Evolutionary conservation across 257 asterid species (phyloP), one percentile per base, ranked within the genome.

Genomic region (Solanum bulbocastanum): DNA sequence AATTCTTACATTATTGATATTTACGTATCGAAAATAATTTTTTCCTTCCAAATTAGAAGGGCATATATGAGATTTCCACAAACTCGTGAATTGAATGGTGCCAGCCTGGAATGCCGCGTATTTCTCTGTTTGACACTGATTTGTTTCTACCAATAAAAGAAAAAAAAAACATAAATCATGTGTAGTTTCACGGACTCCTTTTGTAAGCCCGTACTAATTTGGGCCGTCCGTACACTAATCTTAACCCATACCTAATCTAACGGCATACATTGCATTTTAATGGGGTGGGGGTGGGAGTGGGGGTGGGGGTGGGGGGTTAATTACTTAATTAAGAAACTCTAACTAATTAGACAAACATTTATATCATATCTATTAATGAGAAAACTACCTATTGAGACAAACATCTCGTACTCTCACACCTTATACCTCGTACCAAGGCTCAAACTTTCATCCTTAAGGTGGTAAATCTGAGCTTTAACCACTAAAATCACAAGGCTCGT

Each of bases 51-150:
- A 65, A 65, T 10, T 65, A 66, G 2, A 71, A 81, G 68, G 85
- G 4, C 15, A 46, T 27, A 25, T 25, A 3, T 9, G 85, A 81
- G 66, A 46, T 27, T 39, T 32, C 37, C 69, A 11, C 3, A 35
- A 20, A 8, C 5, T 18, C 12, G 3, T 79, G 83, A 25, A 83
- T 35, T 85, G 83, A 25, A 88, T 27, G 74, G 62, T 46, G 88
- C 89, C 93, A 91, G 92, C 83, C 91, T 91, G 90, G 91, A 89
- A 89, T 75, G 72, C 88, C 89, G 88, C 87, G 92, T 87, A 79
- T 40, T 35, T 69, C 18, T 13, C 52, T 79, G 84, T 44, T 46
- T 81, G 40, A 46, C 33, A 37, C 87, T 16, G 72, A 39, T 37
- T 74, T 68, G 65, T 37, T 65, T 72, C 85, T 68, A 11, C 23